Evolutionary conservation across 495 filamentous ascomycete genomes (phyloP).

Genomic region (Neurospora sublineolata): DNA sequence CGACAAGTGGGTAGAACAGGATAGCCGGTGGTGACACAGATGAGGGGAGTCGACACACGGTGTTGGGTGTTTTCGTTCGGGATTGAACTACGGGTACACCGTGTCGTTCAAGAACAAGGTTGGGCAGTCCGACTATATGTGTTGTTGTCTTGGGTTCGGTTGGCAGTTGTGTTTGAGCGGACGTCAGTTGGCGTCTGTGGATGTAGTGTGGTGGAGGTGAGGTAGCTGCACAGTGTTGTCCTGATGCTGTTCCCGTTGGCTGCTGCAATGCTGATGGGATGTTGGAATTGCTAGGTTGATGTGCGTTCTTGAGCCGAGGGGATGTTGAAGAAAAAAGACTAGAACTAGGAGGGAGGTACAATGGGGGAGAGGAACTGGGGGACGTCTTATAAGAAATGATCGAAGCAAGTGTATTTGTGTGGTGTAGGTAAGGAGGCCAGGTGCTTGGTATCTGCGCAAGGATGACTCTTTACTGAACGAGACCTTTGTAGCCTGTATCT

Average conservation of each 20-base stretch:
- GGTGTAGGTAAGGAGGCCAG: background rate
- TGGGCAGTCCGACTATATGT: background rate
- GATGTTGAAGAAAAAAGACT: background rate
- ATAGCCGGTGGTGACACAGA: background rate
- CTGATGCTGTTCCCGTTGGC: background rate
- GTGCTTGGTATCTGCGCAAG: background rate
- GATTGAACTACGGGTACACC: background rate
- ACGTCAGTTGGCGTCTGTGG: background rate
- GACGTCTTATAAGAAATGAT: background rate
- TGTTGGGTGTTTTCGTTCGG: background rate
- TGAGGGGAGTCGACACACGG: background rate
- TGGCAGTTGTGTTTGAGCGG: background rate
- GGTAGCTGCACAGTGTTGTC: background rate
- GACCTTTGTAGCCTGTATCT: background rate
- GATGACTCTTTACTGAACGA: background rate
- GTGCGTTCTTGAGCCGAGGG: background rate
- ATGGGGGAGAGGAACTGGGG: background rate
- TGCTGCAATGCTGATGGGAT: background rate
- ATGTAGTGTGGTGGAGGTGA: background rate
- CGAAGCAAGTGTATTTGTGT: background rate
- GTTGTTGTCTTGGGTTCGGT: background rate
- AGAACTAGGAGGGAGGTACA: background rate
- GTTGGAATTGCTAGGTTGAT: background rate
- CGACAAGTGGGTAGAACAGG: background rate
- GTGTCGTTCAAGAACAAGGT: background rate